Evolutionary conservation across 225 moss, liverwort and hornwort species (phyloP).

Genomic region (Polytrichum formosum): DNA sequence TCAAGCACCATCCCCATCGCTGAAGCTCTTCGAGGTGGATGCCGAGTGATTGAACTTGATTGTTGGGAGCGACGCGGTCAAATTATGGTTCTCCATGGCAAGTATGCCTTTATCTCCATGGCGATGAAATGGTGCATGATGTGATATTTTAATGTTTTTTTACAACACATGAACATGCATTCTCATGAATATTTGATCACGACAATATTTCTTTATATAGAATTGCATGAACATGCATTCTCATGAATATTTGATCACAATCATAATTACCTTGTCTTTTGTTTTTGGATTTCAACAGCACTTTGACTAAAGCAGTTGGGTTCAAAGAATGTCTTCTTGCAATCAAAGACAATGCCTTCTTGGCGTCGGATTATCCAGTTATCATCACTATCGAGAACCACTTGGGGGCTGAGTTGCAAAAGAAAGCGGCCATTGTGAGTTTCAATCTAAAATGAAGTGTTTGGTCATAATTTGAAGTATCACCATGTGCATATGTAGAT

Average conservation of each 20-base stretch:
- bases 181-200: background rate
- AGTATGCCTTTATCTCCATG: conserved; percentile 32
- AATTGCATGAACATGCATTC: background rate
- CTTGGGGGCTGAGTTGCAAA: conserved; percentile 51
- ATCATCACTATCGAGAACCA: conserved; percentile 97
- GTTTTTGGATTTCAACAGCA: conserved; percentile 45
- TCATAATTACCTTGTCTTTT: background rate
- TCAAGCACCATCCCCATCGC: conserved; percentile 65
- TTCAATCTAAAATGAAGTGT: background rate
- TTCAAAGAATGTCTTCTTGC: conserved; percentile 72
- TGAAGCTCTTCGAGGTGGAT: conserved; percentile 57
- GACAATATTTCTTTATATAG: too few species aligned
- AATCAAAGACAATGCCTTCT: conserved; percentile 72
- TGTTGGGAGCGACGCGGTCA: conserved; percentile 68
- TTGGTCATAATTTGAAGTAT: too few species aligned
- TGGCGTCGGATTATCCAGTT: conserved; percentile 70
- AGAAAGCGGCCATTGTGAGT: conserved; percentile 66
- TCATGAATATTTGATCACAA: background rate
- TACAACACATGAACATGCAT: background rate
- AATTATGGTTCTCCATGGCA: conserved; percentile 89
- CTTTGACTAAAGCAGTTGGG: conserved; percentile 66
- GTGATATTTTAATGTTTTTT: background rate
- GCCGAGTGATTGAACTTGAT: conserved; percentile 90
- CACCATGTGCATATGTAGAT: too few species aligned
- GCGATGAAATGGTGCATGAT: background rate